Evolutionary conservation across 257 asterid genomes (phyloP), one percentile per base, ranked within the genome.

Genomic region (Nicotiana knightiana): DNA sequence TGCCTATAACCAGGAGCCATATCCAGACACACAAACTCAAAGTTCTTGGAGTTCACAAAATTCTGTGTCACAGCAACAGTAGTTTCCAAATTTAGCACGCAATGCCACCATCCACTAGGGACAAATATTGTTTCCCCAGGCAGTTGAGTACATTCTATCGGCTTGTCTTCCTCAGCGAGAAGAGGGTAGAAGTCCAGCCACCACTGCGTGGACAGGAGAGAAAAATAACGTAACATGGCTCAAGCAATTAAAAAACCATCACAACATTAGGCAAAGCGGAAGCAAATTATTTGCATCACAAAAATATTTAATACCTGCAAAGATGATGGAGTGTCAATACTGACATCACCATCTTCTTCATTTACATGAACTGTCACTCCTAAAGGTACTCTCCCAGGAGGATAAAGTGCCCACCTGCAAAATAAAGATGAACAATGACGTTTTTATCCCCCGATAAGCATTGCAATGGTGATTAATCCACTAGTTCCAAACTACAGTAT

Each of bases 21-120:
- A 89, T 96, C 99, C 89, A 96, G 86, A 86, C 99, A 94, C 62
- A 93, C 97, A 81, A 86, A 93, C 86, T 96, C 97, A 46, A 96
- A 93, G 89, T 93, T 96, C 83, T 88, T 93, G 86, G 97, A 89
- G 87, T 92, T 93, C 32, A 93, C 97, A 87, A 88, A 96, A 88
- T 96, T 96, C 87, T 96, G 99, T 12, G 99, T 96, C 82, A 96
- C 96, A 39, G 98, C 99, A 83, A 96, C 83, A 67, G 94, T 89
- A 30, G 97, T 92, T 90, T 96, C 99, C 91, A 96, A 85, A 88
- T 94, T 96, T 79, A 96, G 89, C 77, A 96, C 95, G 85, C 99
- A 96, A 89, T 96, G 99, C 99, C 99, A 96, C 99, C 99, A 96
- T 68, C 99, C 99, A 87, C 97, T 96, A 62, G 99, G 99, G 24